phyloP scores from a whole-genome alignment of 2,329 filamentous ascomycete species.

The Alternaria ethzedia region DNA sequence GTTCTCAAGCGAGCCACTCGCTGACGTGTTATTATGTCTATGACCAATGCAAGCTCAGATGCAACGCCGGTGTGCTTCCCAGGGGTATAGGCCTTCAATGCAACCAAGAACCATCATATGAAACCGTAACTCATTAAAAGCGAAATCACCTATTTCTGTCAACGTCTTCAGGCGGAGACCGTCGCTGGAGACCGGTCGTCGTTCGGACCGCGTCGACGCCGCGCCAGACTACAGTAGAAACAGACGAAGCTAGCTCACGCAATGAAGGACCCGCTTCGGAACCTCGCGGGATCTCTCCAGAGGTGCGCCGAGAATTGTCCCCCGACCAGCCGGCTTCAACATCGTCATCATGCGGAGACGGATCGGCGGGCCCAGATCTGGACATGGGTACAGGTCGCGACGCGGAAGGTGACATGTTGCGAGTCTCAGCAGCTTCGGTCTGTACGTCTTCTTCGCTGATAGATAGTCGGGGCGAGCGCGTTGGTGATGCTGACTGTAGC shows the following conservation, averaged over 20 bases:
- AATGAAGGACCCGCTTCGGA: conserved; percentile 32
- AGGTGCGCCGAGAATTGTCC: conserved; percentile 51
- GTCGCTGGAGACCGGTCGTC: conserved; percentile 37
- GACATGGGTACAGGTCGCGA: conserved; percentile 55
- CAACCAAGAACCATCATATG: conserved; percentile 14
- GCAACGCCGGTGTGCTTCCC: conserved; percentile 18
- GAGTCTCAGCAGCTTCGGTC: conserved; percentile 52
- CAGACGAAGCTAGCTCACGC: conserved; percentile 40
- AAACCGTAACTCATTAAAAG: conserved; percentile 3
- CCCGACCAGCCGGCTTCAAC: conserved; percentile 45
- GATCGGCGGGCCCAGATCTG: conserved; percentile 14
- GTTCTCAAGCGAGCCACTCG: not conserved
- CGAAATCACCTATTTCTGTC: conserved; percentile 42
- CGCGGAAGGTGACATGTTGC: conserved; percentile 58
- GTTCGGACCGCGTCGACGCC: conserved; percentile 43
- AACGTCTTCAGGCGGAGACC: conserved; percentile 38
- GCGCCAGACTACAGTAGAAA: conserved; percentile 45
- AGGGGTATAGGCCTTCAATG: conserved; percentile 26
- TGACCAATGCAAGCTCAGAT: not conserved
- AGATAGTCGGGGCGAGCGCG: conserved; percentile 25
- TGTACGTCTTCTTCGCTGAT: conserved; percentile 53
- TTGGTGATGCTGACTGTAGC: conserved; percentile 28
- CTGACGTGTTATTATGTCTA: not conserved
- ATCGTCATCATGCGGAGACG: conserved; percentile 27
- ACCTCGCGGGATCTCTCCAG: conserved; percentile 19